Evolutionary conservation across 306 rosid species (phyloP), one percentile per base, ranked within the genome.

Genomic region (Gynostemma pentaphyllum): DNA sequence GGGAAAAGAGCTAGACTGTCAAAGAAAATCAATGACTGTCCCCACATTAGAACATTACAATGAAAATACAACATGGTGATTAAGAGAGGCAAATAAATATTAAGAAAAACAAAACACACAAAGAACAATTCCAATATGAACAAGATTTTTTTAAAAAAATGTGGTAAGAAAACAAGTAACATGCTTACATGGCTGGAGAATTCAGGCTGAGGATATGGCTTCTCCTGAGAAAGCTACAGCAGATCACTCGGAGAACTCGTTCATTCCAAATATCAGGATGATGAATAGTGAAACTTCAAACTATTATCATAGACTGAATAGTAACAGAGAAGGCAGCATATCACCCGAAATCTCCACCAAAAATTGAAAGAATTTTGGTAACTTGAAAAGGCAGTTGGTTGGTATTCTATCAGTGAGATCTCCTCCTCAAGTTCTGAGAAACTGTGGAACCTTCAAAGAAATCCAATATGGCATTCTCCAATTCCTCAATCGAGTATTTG

Each of bases 171-270:
- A 77, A 75, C 74, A 84, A 86, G 79, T 76, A 76, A 71, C 83
- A 65, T 83, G 97, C 97, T 87, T 87, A 87, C 89, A 91, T 66
- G 77, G 90, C 76, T 77, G 95, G 82, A 80, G 95, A 81, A 80
- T 80, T 76, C 79, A 72, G 85, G 87, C 78, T 49, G 81, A 74
- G 81, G 80, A 67, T 73, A 73, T 53, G 77, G 77, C 36, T 61
- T 70, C 62, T 36, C 56, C 67, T 69, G 24, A 74, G 39, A 55
- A 69, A 45, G 81, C 69, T 64, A 50, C 47, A 75, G 68, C 78
- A 57, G 72, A 80, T 72, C 79, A 68, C 78, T 41, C 63, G 67
- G 69, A 49, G 70, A 71, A 70, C 68, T 49, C 54, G 75, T 39
- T 47, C 57, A 61, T 54, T 72, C 45, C 75, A 56, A 69, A 61